Evolutionary conservation across 768 basidiomycete genomes (phyloP).

Genomic region (Naganishia vaughanmartiniae): DNA sequence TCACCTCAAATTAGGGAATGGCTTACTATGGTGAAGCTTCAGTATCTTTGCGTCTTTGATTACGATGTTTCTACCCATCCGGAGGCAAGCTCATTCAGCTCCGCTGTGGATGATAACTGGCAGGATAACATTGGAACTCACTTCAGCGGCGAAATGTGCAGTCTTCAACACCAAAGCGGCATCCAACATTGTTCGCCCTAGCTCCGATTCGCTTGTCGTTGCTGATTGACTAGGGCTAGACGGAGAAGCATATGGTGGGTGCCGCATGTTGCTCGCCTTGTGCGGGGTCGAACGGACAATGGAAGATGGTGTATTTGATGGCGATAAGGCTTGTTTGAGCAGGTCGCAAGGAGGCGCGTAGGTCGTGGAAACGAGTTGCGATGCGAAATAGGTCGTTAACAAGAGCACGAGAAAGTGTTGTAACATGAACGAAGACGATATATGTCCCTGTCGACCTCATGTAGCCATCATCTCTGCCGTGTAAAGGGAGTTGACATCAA

Average conservation of each 20-base stretch:
- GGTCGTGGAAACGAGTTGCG: not conserved
- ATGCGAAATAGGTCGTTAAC: not conserved
- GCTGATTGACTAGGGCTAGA: not conserved
- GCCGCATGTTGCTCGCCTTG: not conserved
- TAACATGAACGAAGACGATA: not conserved
- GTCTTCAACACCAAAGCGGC: constrained; percentile 42
- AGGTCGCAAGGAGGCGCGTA: not conserved
- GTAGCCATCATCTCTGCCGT: not conserved
- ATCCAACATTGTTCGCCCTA: constrained; percentile 26
- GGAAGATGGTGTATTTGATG: not conserved
- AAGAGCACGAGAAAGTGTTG: not conserved
- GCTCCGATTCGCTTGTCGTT: not conserved
- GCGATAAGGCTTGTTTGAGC: not conserved
- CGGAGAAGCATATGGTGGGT: not conserved
- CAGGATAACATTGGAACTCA: constrained; percentile 32
- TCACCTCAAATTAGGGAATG: constrained; percentile 22
- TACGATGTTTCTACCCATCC: constrained; percentile 44
- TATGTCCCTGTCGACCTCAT: not conserved
- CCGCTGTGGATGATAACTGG: not conserved
- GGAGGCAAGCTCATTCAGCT: not conserved
- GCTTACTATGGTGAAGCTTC: constrained; percentile 47
- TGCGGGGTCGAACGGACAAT: not conserved
- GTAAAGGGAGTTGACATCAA: not conserved
- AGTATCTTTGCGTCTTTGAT: constrained; percentile 48
- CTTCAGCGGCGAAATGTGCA: constrained; percentile 47